These are phyloP conservation scores for Salvia rosmarinus DNA, from an alignment of 257 asterid species.

Conservation along the genomic window DNA sequence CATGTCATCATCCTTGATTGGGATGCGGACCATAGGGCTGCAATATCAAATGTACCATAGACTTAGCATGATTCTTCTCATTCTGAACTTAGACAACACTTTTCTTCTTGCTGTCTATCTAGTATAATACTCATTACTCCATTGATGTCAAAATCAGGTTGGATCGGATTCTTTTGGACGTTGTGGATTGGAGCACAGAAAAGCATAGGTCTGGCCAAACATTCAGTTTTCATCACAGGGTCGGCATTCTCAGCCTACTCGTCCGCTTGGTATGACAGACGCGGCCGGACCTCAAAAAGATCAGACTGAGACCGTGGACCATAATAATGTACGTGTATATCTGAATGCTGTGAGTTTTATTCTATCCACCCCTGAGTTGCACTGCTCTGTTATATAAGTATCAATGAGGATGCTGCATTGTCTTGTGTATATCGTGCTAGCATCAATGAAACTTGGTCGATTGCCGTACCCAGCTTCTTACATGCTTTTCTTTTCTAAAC, in stretches of 20 bases:
- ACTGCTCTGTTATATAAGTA: conserved; percentile 1
- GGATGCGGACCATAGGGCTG: no score
- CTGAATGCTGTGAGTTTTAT: conserved; percentile 7
- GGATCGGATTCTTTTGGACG: conserved; percentile 79
- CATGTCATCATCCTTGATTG: no score
- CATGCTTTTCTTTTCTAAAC: not conserved
- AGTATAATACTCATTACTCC: not conserved
- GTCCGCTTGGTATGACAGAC: conserved; percentile 41
- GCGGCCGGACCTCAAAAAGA: conserved; percentile 20
- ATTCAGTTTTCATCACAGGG: conserved; percentile 58
- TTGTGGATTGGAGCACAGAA: conserved; percentile 69
- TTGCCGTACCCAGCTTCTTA: not conserved
- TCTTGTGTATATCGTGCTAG: conserved; percentile 18
- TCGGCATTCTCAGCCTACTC: conserved; percentile 70
- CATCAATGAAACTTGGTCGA: conserved; percentile 16
- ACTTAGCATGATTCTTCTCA: no score
- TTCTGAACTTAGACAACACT: not conserved
- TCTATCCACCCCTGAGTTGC: not conserved
- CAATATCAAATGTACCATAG: no score
- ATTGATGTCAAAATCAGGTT: conserved; percentile 52
- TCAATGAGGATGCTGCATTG: conserved; percentile 26
- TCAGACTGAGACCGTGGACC: conserved; percentile 34
- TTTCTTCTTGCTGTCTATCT: not conserved
- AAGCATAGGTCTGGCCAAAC: conserved; percentile 63
- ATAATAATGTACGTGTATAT: not conserved